Evolutionary conservation across 73 alveolate genomes (phyloP), one percentile per base, ranked within the genome.

Genomic region (Paramecium octaurelia): DNA sequence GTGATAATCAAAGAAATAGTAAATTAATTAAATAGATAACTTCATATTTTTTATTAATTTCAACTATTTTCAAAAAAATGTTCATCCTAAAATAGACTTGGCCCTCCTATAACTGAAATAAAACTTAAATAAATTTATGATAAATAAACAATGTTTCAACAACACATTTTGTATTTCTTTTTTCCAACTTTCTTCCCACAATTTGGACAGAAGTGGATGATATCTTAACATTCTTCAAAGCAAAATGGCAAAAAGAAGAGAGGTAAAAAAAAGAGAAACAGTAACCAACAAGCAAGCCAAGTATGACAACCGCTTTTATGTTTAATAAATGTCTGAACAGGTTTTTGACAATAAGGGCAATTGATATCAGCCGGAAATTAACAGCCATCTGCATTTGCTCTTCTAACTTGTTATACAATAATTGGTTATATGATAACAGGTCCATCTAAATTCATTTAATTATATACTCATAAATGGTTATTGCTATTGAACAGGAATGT

Each of bases 141-240:
- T 14, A 16, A 12, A 48, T 44, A 44, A 44, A 44, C 58, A 50
- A 1, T 12, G 16, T 48, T 27, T 64, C 84, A 64, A 7, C 87
- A 36, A 23, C 91, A 80, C 42, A 48, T 21, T 80, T 80, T 80
- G 20, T 80, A 80, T 64, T 80, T 46, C 50, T 48, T 80, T 18
- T 40, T 46, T 42, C 91, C 91, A 8, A 80, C 91, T 80, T 42
- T 46, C 23, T 44, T 80, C 6, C 73, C 73, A 48, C 91, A 80
- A 23, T 16, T 42, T 42, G 91, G 91, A 23, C 91, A 80, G 5
- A 10, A 2, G 14, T 80, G 91, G 16, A 80, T 48, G 21, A n/a
- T 80, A 80, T 80, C 91, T 46, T 44, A 40, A 48, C 91, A 80
- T 38, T 80, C 91, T 24, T 80, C 73, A 23, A 80, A 44, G 46